A percentile compares a stretch with the other conserved stretches of the same genome.
Evolutionary conservation across 208 protist species (phyloP).

Genomic region (Naegleria lovaniensis): DNA sequence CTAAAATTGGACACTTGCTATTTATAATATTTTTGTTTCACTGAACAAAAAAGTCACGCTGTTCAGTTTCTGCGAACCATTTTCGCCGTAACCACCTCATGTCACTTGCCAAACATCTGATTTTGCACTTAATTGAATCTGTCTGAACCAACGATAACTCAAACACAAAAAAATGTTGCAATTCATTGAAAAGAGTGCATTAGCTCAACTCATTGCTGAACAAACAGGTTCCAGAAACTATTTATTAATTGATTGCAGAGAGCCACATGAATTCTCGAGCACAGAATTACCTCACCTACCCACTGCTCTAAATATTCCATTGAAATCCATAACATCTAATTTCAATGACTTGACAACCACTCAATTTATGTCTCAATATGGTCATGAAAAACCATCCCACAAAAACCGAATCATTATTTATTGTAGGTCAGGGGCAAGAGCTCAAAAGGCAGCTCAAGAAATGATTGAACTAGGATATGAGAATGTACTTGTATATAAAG

Average conservation of each 20-base stretch:
- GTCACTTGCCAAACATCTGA: too few species aligned
- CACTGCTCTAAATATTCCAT: neutral
- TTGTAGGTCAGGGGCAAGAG: neutral
- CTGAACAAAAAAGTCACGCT: too few species aligned
- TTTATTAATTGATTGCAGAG: neutral
- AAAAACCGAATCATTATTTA: neutral
- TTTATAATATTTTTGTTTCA: too few species aligned
- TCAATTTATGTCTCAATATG: neutral
- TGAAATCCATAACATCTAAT: neutral
- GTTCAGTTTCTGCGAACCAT: too few species aligned
- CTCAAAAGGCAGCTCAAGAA: neutral
- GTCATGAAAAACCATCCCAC: neutral
- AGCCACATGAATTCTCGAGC: neutral
- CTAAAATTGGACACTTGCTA: too few species aligned
- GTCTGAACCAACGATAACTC: too few species aligned
- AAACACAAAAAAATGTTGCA: too few species aligned
- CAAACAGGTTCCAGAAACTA: neutral
- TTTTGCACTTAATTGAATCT: too few species aligned
- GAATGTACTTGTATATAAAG: neutral
- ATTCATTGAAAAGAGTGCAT: too few species aligned
- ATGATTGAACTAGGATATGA: neutral
- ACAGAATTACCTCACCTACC: neutral
- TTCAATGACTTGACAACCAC: too few species aligned
- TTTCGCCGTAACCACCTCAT: too few species aligned
- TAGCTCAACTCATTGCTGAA: too few species aligned